Percentiles rank a stretch among this genome's conserved stretches.
Conservation (phyloP, 2,329 filamentous ascomycete genomes). For the Chaetomium sp. region DNA sequence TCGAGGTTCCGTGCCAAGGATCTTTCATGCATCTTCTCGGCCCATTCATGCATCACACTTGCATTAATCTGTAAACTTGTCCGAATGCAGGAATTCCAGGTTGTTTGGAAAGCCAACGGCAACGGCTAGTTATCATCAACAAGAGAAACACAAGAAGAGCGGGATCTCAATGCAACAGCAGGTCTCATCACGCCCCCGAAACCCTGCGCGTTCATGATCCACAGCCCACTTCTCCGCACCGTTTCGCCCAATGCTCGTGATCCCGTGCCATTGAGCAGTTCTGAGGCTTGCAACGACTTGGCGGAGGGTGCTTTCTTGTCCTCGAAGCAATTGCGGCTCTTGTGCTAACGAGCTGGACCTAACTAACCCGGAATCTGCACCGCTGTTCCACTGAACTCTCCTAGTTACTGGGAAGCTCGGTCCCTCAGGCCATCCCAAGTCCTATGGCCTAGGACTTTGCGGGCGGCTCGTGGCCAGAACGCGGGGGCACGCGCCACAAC, state of each 20-base stretch:
- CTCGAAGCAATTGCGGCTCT: slow-evolving; percentile 5
- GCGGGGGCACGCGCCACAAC: slow-evolving; percentile 24
- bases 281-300: slow-evolving; percentile 16
- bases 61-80: neutral
- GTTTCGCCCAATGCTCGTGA: neutral
- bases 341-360: slow-evolving; percentile 6
- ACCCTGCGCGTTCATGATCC: neutral
- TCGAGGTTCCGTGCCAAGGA: neutral
- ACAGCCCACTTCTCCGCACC: neutral
- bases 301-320: slow-evolving; percentile 2
- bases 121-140: neutral
- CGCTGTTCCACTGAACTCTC: slow-evolving; percentile 14
- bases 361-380: neutral
- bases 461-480: slow-evolving; percentile 20
- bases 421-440: slow-evolving; percentile 19
- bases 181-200: neutral
- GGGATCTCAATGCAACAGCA: neutral
- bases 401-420: slow-evolving; percentile 1
- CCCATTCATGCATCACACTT: neutral
- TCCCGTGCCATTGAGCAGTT: neutral
- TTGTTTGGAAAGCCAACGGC: neutral
- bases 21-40: neutral
- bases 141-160: neutral
- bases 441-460: slow-evolving; percentile 33
- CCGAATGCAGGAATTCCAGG: neutral